phyloP scores from a whole-genome alignment of 1,139 yeast genomes.

The Meyerozyma sp. region DNA sequence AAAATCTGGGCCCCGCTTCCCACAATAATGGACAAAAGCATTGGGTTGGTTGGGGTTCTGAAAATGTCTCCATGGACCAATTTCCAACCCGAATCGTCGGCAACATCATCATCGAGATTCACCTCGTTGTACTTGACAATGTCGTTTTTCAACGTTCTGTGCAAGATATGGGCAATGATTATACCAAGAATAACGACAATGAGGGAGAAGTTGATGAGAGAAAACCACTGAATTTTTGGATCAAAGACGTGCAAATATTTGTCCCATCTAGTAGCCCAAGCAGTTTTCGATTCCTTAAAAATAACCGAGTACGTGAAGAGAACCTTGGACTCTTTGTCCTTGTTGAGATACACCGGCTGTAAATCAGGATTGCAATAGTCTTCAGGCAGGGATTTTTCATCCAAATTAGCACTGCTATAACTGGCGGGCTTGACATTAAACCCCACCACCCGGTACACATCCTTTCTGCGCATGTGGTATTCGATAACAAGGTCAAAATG shows the following conservation, averaged over 20 bases:
- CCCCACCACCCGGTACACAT: constrained; percentile 83
- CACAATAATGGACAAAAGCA: constrained; percentile 70
- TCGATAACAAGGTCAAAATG: constrained; percentile 78
- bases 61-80: constrained; percentile 93
- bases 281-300: constrained; percentile 64
- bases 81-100: constrained; percentile 98
- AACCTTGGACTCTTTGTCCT: constrained; percentile 27
- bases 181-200: constrained; percentile 74
- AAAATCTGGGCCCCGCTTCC: constrained; percentile 90
- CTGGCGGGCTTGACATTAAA: constrained; percentile 73
- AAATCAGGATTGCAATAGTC: constrained; percentile 32
- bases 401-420: constrained; percentile 36
- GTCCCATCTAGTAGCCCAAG: constrained; percentile 99
- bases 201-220: constrained; percentile 77
- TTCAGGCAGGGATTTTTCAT: constrained; percentile 18
- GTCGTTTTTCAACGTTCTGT: constrained; percentile 79
- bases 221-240: constrained; percentile 94
- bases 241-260: constrained; percentile 87
- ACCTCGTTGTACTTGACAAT: constrained; percentile 85
- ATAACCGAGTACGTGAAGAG: constrained; percentile 42
- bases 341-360: constrained; percentile 24
- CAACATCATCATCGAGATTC: constrained; percentile 78
- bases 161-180: constrained; percentile 73
- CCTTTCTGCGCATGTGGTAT: constrained; percentile 71
- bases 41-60: constrained; percentile 69